phyloP scores from a whole-genome alignment of 2,329 filamentous ascomycete genomes.

The Coniella vitis region DNA sequence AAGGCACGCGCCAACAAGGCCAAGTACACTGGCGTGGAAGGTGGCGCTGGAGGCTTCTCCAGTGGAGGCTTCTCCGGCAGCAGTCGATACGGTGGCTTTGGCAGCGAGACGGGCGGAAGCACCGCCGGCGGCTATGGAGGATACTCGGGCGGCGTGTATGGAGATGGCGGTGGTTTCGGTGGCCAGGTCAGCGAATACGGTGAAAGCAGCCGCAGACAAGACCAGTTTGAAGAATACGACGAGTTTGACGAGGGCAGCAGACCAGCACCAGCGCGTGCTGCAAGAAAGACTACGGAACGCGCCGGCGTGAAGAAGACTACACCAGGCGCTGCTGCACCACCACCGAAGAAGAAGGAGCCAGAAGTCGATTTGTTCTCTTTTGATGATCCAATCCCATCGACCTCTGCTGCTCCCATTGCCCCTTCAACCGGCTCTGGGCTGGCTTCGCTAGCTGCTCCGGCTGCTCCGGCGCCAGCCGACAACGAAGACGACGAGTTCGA shows the following conservation, averaged over 20 bases:
- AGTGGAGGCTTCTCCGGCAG: no score
- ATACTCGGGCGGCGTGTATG: slow-evolving; percentile 71
- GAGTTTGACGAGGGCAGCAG: slow-evolving; percentile 76
- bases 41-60: slow-evolving; percentile 58
- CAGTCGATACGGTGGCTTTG: slow-evolving; percentile 79
- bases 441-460: slow-evolving; percentile 34
- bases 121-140: slow-evolving; percentile 55
- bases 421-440: slow-evolving; percentile 41
- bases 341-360: slow-evolving; percentile 76
- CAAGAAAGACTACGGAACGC: slow-evolving; percentile 22
- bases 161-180: slow-evolving; percentile 91
- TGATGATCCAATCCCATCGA: slow-evolving; percentile 61
- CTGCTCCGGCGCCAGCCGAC: slow-evolving; percentile 35
- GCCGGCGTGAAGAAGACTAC: slow-evolving; percentile 52
- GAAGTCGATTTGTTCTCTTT: slow-evolving; percentile 91
- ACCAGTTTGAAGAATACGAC: slow-evolving; percentile 94
- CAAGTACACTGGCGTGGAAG: slow-evolving; percentile 93
- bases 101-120: slow-evolving; percentile 73
- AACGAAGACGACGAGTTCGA: slow-evolving; percentile 91
- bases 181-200: slow-evolving; percentile 68
- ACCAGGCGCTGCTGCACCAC: slow-evolving; percentile 38
- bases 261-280: slow-evolving; percentile 38
- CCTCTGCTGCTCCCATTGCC: slow-evolving; percentile 36
- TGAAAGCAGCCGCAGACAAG: slow-evolving; percentile 51
- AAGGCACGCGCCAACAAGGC: slow-evolving; percentile 85